Evolutionary conservation across 108 stramenopile species (phyloP), one percentile per base, ranked within the genome.

Genomic region (Cyclostephanos tholiformis): DNA sequence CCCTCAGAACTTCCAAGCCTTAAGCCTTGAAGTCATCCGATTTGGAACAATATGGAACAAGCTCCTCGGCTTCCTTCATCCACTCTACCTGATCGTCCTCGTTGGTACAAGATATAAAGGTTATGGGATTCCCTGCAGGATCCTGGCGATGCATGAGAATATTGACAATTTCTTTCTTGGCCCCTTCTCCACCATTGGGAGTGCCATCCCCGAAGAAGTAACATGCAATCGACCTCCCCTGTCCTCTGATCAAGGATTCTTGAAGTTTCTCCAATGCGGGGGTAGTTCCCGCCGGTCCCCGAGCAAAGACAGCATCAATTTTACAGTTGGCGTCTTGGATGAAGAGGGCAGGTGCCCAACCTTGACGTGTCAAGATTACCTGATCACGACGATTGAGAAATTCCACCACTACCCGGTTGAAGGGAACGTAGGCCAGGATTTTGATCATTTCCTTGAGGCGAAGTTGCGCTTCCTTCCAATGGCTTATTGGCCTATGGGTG

Each of bases 1-100:
- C 84, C 17, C 60, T 50, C 67, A 82, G 64, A 3, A 85, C 80
- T 78, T 85, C 80, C 9, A 30, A 62, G 8, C 76, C 58, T 38
- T 85, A 80, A 48, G 82, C 80, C 19, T 22, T 36, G 23, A 69
- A 85, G 48, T 85, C 84, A 65, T 85, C 80, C 39, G 62, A 81
- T 57, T 77, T 80, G 10, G 80, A 67, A 38, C 84, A 86, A 36
- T 74, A 86, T 13, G 80, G 80, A 3, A 65, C 77, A 48, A 82
- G 66, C 58, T 86, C 86, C 65, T 86, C 83, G 50, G 68, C 53
- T 30, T 82, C 80, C 23, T 86, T 86, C 85, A 86, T 86, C 86
- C 86, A 86, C 63, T 82, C 81, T 0, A 85, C 84, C 52, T 78
- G 72, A 12, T 50, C 71, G 77, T 77, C 76, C 26, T 84, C 73